Evolutionary conservation across 2,329 filamentous ascomycete species (phyloP).

Genomic region (Knufia fluminis): DNA sequence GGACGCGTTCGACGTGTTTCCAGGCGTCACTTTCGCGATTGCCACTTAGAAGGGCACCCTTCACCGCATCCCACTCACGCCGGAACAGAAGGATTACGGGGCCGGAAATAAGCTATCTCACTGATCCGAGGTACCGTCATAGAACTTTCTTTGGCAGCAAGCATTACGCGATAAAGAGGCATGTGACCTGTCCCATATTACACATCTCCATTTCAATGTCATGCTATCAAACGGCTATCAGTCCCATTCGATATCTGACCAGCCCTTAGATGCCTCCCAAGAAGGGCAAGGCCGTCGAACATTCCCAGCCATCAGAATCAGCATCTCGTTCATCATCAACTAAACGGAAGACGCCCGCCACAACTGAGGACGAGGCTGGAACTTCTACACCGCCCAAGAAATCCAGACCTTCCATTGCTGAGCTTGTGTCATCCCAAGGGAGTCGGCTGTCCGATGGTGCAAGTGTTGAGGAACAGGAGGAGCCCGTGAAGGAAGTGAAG

Average conservation of each 20-base stretch:
- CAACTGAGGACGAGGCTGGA: slow-evolving; percentile 10
- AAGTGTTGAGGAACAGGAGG: slow-evolving; percentile 5
- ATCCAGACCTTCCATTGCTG: slow-evolving; percentile 15
- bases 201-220: background rate
- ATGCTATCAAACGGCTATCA: background rate
- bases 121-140: background rate
- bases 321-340: slow-evolving; percentile 8
- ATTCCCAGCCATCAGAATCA: slow-evolving; percentile 5
- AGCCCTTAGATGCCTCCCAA: slow-evolving; percentile 20
- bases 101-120: background rate
- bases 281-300: slow-evolving; percentile 17
- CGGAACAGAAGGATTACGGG: background rate
- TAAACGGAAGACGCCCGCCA: slow-evolving; percentile 4
- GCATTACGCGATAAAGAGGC: background rate
- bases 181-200: background rate
- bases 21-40: background rate
- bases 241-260: background rate
- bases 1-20: too few species aligned
- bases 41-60: background rate
- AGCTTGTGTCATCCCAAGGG: slow-evolving; percentile 15
- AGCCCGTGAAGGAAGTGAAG: background rate
- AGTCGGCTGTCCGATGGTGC: slow-evolving; percentile 8
- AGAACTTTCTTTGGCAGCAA: background rate
- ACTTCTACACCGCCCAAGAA: slow-evolving; percentile 15
- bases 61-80: background rate